Evolutionary conservation across 139 green algal species (phyloP).

Genomic region (Chlamydomonas eustigma): DNA sequence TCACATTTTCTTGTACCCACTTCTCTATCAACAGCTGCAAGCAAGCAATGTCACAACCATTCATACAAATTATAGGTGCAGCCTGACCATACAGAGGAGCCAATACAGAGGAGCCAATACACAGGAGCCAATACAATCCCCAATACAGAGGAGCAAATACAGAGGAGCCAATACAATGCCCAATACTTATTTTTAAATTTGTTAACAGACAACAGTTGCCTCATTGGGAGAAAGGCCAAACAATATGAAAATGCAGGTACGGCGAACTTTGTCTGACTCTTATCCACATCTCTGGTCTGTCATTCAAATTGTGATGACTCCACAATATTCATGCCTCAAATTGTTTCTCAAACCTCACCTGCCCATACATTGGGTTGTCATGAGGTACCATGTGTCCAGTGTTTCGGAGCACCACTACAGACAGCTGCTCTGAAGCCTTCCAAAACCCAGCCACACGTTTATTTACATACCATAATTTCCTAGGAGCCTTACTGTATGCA

Average conservation of each 20-base stretch:
- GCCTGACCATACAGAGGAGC: conserved; percentile 2
- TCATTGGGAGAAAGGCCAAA: no score
- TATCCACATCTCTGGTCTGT: neutral
- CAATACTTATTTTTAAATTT: neutral
- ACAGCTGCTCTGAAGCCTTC: conserved; percentile 24
- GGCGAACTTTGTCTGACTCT: no score
- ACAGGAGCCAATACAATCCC: no score
- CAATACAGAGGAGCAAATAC: no score
- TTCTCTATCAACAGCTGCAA: conserved; percentile 25
- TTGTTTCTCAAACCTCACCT: neutral
- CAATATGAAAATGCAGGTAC: no score
- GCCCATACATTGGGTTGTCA: conserved; percentile 35
- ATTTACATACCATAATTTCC: conserved; percentile 28
- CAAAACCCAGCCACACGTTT: conserved; percentile 22
- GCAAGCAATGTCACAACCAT: no score
- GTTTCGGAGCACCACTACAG: conserved; percentile 44
- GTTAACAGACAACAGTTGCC: neutral
- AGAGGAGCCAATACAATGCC: no score
- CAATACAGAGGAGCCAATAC: neutral
- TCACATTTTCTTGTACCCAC: conserved; percentile 19
- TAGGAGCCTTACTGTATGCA: conserved; percentile 16
- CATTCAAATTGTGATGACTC: neutral
- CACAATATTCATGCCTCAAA: neutral
- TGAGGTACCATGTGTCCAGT: conserved; percentile 53
- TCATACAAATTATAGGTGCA: no score